Evolutionary conservation across 768 basidiomycete species (phyloP).

Genomic region (Kwoniella sp.): DNA sequence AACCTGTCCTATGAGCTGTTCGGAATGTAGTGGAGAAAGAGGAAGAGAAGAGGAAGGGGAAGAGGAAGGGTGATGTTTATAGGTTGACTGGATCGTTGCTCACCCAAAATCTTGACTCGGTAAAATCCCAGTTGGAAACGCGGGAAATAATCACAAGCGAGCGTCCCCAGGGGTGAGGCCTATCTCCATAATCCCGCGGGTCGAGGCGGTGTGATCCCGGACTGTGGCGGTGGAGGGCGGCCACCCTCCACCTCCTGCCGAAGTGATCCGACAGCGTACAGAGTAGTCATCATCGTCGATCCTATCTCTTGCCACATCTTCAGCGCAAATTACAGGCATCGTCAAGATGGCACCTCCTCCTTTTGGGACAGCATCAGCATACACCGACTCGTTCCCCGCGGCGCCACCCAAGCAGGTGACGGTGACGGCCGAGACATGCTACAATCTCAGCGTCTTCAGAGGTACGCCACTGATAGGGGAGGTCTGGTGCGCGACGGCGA

Average conservation of each 20-base stretch:
- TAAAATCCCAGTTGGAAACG: too few species aligned
- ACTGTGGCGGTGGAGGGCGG: slow-evolving; percentile 9
- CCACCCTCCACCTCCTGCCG: slow-evolving; percentile 3
- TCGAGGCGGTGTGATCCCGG: too few species aligned
- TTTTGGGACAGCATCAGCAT: slow-evolving; percentile 46
- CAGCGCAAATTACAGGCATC: background rate
- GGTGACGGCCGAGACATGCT: slow-evolving; percentile 46
- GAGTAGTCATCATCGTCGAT: too few species aligned
- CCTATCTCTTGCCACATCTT: too few species aligned
- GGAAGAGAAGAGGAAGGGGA: slow-evolving; percentile 4
- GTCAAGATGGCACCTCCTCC: slow-evolving; percentile 32
- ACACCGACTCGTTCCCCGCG: slow-evolving; percentile 45
- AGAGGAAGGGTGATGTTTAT: too few species aligned
- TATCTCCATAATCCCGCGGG: too few species aligned
- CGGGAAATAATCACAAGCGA: too few species aligned
- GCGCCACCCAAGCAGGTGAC: slow-evolving; percentile 41
- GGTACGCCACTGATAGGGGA: slow-evolving; percentile 22
- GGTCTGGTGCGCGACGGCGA: too few species aligned
- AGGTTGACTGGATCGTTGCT: too few species aligned
- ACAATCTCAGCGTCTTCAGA: slow-evolving; percentile 47
- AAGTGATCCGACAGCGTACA: background rate
- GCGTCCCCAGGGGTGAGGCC: too few species aligned
- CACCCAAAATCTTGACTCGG: too few species aligned
- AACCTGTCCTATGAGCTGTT: background rate
- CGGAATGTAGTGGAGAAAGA: background rate